A percentile compares a stretch with the other conserved stretches of the same genome.
These are phyloP conservation scores for Nepenthes mirabilis DNA, from an alignment of 148 eudicot genomes.

Conservation along the genomic window DNA sequence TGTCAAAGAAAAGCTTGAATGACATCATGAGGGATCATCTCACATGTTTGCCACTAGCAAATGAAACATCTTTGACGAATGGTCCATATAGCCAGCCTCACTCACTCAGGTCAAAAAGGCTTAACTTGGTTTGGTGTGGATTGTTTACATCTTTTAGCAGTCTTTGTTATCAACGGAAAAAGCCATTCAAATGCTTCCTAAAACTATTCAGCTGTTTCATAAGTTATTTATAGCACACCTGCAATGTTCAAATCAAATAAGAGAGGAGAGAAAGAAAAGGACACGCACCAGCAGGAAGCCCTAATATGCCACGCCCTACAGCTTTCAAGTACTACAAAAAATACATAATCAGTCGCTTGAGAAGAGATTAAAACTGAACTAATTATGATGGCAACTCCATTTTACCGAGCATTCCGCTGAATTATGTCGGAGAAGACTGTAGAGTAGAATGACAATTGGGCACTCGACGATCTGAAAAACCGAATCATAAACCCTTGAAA, in stretches of 20 bases:
- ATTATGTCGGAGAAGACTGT: constrained; percentile 37
- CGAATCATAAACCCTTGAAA: too few relatives aligned
- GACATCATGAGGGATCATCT: too few relatives aligned
- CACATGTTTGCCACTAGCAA: too few relatives aligned
- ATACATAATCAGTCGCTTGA: constrained; percentile 1
- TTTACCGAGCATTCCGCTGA: constrained; percentile 56
- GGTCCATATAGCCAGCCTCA: too few relatives aligned
- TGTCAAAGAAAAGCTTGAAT: too few relatives aligned
- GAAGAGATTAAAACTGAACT: not conserved
- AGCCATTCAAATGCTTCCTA: too few relatives aligned
- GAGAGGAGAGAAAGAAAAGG: not conserved
- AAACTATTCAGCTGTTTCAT: not conserved
- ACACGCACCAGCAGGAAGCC: constrained; percentile 55
- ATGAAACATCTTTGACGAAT: too few relatives aligned
- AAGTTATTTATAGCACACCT: not conserved
- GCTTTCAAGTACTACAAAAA: constrained; percentile 64
- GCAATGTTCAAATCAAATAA: not conserved
- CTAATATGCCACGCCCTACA: constrained; percentile 56
- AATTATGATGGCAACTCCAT: not conserved
- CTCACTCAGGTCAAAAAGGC: too few relatives aligned
- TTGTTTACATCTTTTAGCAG: too few relatives aligned
- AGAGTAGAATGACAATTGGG: constrained; percentile 41
- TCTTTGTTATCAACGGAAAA: not conserved
- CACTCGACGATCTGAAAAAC: constrained; percentile 39
- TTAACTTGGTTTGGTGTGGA: too few relatives aligned